These are phyloP conservation scores for Hypsizygus ulmarius DNA, from an alignment of 1,284 basidiomycete genomes.

Conservation along the genomic window DNA sequence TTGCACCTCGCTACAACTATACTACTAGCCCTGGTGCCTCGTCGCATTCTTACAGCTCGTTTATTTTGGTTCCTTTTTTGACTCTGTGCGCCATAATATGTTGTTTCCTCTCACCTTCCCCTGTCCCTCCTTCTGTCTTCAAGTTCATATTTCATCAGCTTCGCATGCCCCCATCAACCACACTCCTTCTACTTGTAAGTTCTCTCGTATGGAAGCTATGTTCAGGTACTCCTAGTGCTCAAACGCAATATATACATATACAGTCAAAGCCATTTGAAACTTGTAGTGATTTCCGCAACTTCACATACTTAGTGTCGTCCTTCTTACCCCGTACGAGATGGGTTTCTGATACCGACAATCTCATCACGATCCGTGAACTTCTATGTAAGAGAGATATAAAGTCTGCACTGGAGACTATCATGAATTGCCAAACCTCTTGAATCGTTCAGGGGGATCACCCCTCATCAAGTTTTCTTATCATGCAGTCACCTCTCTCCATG, in stretches of 20 bases:
- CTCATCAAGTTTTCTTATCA: not conserved
- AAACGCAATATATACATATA: not conserved
- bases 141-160: constrained; percentile 7
- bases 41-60: constrained; percentile 12
- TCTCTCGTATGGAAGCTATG: constrained; percentile 12
- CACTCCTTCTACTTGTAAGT: constrained; percentile 20
- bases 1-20: constrained; percentile 11
- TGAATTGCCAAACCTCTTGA: too few relatives aligned
- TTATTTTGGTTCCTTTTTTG: constrained; percentile 14
- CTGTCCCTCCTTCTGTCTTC: constrained; percentile 12
- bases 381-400: too few relatives aligned
- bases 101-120: constrained; percentile 8
- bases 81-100: constrained; percentile 8
- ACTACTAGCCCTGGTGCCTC: constrained; percentile 10
- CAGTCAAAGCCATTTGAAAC: too few relatives aligned
- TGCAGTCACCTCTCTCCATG: constrained; percentile 8
- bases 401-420: too few relatives aligned
- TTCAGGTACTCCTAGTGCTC: constrained; percentile 4
- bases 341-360: too few relatives aligned
- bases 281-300: too few relatives aligned
- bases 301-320: not conserved
- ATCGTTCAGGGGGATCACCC: not conserved
- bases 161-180: constrained; percentile 8
- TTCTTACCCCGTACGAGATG: too few relatives aligned
- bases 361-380: too few relatives aligned